Base-by-base conservation (phyloP, 2,329 filamentous ascomycete genomes). In the Teratosphaeria gauchensis region DNA sequence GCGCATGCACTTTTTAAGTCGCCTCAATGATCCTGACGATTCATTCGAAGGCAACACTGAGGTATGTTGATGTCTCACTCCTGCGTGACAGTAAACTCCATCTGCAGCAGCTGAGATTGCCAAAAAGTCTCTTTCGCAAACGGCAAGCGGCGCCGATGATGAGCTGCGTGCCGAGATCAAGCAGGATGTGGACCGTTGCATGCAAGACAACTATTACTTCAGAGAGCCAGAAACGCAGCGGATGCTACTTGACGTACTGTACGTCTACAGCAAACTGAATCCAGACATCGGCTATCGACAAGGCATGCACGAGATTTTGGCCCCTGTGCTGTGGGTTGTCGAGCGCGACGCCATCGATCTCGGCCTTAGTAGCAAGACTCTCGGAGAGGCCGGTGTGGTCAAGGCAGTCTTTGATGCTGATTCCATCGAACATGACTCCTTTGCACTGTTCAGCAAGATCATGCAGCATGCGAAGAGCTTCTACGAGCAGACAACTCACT, bases 231-330 rank as follows among this genome's bases (percentile, higher is more conserved):
- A 80, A 14, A 89, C 89, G 1, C 94, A 97, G 72, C 81, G 80
- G 51, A 88, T 90, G 73, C 86, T 99, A 66, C 76, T 95, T 33
- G 89, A 99, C 69, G 85, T 96, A 33, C 79, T 99, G 35, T 99
- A 97, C 73, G 83, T 99, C 64, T 97, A 92, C 75, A 94, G 91
- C 76, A 97, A 96, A 73, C 82, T 95, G 56, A 90, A 97, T 69
- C 90, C 90, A 1, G 85, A 87, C 65, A 81, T 90, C 57, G 90
- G 90, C 16, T 99, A 99, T 71, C 85, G 94, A n/a, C 94, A 99
- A 76, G 94, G 94, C 11, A 99, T 99, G 92, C 94, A 99, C 71
- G 94, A 99, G 74, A 78, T 99, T 51, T 79, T 97, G 14, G 94
- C 94, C 0, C 92, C 94, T 0, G 85, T 99, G 42, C 77, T 96